These are phyloP conservation scores for Phaffomyces thermotolerans DNA, from an alignment of 805 yeast genomes.

Conservation along the genomic window DNA sequence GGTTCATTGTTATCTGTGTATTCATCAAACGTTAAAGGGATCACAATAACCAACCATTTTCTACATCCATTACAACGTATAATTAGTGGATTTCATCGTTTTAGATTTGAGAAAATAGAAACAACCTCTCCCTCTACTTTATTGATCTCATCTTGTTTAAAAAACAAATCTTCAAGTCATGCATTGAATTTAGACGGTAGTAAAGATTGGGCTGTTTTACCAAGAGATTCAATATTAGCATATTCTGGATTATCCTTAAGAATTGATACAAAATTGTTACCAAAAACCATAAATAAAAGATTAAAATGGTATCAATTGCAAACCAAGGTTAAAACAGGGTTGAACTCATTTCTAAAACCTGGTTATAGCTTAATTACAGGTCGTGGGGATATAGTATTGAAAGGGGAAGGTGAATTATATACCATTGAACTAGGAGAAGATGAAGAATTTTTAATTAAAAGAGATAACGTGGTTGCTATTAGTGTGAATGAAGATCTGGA, in stretches of 20 bases:
- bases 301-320: conserved; percentile 19
- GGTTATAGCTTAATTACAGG: conserved; percentile 48
- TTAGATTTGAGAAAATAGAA: conserved; percentile 40
- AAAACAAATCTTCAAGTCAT: conserved; percentile 5
- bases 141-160: conserved; percentile 9
- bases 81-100: conserved; percentile 36
- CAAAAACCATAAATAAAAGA: conserved; percentile 26
- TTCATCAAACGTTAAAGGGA: conserved; percentile 21
- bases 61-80: conserved; percentile 35
- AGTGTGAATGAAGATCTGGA: conserved; percentile 38
- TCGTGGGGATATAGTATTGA: conserved; percentile 48
- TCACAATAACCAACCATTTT: conserved; percentile 9
- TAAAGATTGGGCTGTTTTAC: conserved; percentile 54
- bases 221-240: conserved; percentile 40
- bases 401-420: conserved; percentile 49
- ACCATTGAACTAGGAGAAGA: conserved; percentile 35
- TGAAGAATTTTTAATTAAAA: conserved; percentile 44
- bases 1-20: conserved; percentile 46
- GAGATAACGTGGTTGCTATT: conserved; percentile 39
- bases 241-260: conserved; percentile 47
- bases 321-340: conserved; percentile 31
- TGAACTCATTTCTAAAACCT: conserved; percentile 26
- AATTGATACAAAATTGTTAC: conserved; percentile 32
- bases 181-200: conserved; percentile 46
- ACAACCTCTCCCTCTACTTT: conserved; percentile 24